phyloP scores from a whole-genome alignment of 306 rosid species.

The Vigna nakashimae region DNA sequence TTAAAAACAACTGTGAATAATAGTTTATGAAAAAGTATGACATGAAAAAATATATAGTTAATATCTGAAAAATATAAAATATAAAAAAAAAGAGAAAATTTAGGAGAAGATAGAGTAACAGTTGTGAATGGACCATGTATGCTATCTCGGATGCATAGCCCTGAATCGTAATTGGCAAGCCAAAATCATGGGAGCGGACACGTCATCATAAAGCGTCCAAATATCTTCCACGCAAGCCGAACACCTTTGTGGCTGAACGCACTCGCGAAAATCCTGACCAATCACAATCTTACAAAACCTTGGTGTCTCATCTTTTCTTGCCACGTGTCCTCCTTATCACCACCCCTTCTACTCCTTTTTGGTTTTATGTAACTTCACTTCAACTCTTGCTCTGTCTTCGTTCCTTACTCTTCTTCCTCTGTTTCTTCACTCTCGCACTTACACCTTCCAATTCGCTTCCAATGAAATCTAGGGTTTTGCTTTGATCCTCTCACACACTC shows the following conservation, averaged over 20 bases:
- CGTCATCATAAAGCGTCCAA: constrained; percentile 52
- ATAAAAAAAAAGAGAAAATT: too few species aligned
- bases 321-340: constrained; percentile 76
- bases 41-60: too few species aligned
- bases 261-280: constrained; percentile 50
- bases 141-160: not conserved
- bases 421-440: not conserved
- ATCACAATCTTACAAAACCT: constrained; percentile 49
- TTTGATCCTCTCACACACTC: constrained; percentile 23
- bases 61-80: too few species aligned
- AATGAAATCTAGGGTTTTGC: constrained; percentile 57
- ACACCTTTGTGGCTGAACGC: constrained; percentile 45
- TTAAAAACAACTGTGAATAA: too few species aligned
- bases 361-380: not conserved
- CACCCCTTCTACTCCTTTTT: constrained; percentile 30
- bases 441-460: not conserved
- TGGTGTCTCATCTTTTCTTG: constrained; percentile 54
- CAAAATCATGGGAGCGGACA: not conserved
- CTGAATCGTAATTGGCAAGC: not conserved
- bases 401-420: not conserved
- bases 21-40: too few species aligned
- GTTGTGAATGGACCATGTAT: too few species aligned
- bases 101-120: too few species aligned
- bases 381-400: not conserved
- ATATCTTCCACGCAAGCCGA: constrained; percentile 31